Base-by-base conservation (phyloP, 106 monocot species). In the Ottelia alismoides region DNA sequence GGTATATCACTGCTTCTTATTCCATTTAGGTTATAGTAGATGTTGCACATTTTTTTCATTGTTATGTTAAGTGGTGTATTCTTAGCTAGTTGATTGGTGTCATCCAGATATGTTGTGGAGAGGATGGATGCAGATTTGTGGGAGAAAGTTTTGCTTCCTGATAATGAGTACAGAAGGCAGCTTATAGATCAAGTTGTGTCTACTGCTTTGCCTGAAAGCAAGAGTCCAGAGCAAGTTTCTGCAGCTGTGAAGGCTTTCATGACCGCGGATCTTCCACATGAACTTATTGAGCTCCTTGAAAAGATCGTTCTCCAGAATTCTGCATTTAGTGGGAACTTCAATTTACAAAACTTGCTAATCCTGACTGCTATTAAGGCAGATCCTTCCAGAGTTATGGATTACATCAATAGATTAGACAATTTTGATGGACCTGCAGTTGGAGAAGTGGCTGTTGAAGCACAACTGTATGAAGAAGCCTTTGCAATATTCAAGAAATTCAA, bases 351-450 rank as follows among this genome's bases (percentile, higher is more conserved):
- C 50, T 81, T 94, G 40, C 72, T 94, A 31, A 94, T 94, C 45
- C 65, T 94, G 60, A 94, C 93, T 9, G 93, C 93, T 43, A 94
- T 94, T 35, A 94, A 88, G 60, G 93, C 93, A 17, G 93, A 94
- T 73, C 58, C 93, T 47, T 88, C 93, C 4, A 83, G 93, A 51
- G 93, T 94, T 27, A 94, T 94, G 93, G 93, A 94, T 69, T 94
- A 94, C 52, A 63, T 94, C 4, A 94, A 94, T 65, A 80, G 93
- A 44, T 61, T 94, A 63, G 93, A 94, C 67, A 94, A 94, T 62
- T 94, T 94, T 76, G 93, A 94, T 63, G 93, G 93, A 2, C 93
- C 93, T 62, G 93, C 93, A 31, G 93, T 94, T 65, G 93, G 93
- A 17, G 93, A 94, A 48, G 93, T 94, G 25, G 93, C 93, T 31